A percentile compares a stretch with the other conserved stretches of the same genome.
Evolutionary conservation across 306 rosid genomes (phyloP).

Genomic region (Erythrophleum fordii): DNA sequence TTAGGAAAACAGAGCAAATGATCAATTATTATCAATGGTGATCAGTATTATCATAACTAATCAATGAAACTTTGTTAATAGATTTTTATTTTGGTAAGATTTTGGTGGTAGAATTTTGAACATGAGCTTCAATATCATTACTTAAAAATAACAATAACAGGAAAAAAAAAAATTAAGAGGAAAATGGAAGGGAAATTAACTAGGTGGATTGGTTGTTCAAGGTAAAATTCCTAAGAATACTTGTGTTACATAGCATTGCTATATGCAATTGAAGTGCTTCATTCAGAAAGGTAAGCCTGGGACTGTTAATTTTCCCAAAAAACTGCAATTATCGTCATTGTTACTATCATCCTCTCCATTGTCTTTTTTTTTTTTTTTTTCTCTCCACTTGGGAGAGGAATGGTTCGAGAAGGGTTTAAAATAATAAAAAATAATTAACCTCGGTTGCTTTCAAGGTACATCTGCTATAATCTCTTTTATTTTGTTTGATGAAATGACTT

Average conservation of each 20-base stretch:
- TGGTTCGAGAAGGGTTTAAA: background rate
- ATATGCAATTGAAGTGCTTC: conserved; percentile 15
- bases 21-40: background rate
- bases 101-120: background rate
- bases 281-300: too few relatives aligned
- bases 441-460: background rate
- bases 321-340: background rate
- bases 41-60: background rate
- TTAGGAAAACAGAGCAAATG: background rate
- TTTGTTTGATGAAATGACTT: conserved; percentile 26
- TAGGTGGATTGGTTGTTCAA: background rate
- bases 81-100: background rate
- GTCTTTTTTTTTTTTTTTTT: too few relatives aligned
- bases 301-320: too few relatives aligned
- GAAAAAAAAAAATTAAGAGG: background rate
- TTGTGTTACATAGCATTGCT: background rate
- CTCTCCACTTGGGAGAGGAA: background rate
- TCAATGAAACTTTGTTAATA: background rate
- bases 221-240: background rate
- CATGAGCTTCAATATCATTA: background rate
- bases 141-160: conserved; percentile 1
- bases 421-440: too few relatives aligned
- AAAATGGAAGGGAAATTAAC: conserved; percentile 4
- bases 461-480: background rate
- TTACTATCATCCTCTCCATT: background rate